A percentile compares a stretch with the other conserved stretches of the same genome.
Conservation (phyloP, 2,329 filamentous ascomycete species). For the Thelonectria blattea region DNA sequence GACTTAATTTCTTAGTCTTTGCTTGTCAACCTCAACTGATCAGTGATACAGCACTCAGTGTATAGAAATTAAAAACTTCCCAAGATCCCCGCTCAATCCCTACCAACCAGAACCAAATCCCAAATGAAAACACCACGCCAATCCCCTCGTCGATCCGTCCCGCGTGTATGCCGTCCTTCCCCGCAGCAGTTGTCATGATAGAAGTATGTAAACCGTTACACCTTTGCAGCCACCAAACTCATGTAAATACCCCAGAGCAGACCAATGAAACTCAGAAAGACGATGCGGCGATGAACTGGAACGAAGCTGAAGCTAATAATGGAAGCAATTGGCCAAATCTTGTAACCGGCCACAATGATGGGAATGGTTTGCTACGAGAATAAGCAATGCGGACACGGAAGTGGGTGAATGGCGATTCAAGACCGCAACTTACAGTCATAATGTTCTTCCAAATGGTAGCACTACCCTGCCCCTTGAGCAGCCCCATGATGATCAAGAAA, state of each 20-base stretch:
- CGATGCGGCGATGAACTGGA: slow-evolving; percentile 55
- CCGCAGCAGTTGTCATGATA: neutral
- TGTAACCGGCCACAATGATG: slow-evolving; percentile 56
- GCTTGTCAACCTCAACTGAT: no score
- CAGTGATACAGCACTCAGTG: no score
- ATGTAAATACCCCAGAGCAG: slow-evolving; percentile 59
- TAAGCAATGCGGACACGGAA: slow-evolving; percentile 11
- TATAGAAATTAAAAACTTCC: no score
- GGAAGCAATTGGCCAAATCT: slow-evolving; percentile 59
- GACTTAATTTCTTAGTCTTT: no score
- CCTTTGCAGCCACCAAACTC: slow-evolving; percentile 53
- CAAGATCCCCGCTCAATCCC: no score
- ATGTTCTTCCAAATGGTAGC: slow-evolving; percentile 49
- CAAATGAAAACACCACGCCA: neutral
- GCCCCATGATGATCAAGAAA: slow-evolving; percentile 55
- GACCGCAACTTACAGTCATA: slow-evolving; percentile 38
- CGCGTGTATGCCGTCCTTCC: no score
- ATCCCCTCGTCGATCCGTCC: no score
- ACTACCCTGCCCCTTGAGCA: slow-evolving; percentile 49
- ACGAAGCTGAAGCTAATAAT: slow-evolving; percentile 57
- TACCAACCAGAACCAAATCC: no score
- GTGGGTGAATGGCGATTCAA: neutral
- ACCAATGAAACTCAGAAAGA: slow-evolving; percentile 57
- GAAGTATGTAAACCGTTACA: slow-evolving; percentile 33
- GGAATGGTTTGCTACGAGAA: slow-evolving; percentile 50